Evolutionary conservation across 1,139 yeast genomes (phyloP).

Genomic region (Debaryomyces fabryi): DNA sequence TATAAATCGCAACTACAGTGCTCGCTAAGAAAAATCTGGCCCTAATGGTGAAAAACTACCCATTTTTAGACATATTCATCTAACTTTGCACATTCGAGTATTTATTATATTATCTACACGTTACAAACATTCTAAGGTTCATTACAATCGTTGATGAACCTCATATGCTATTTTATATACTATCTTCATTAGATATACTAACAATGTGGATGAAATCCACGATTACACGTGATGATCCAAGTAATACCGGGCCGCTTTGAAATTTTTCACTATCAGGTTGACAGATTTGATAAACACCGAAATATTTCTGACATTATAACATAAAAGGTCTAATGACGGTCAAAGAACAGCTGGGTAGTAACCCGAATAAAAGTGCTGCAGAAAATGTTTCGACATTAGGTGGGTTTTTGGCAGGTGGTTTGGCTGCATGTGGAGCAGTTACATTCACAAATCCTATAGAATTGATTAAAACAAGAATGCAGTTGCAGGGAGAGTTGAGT

Average conservation of each 20-base stretch:
- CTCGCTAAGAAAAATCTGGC: background rate
- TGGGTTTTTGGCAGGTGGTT: slow-evolving; percentile 89
- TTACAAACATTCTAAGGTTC: background rate
- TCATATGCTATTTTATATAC: background rate
- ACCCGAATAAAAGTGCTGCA: slow-evolving; percentile 35
- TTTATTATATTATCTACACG: background rate
- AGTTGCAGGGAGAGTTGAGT: slow-evolving; percentile 87
- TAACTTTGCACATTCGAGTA: background rate
- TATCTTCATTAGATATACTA: background rate
- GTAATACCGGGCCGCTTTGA: slow-evolving; percentile 7
- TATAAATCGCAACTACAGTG: slow-evolving; percentile 1
- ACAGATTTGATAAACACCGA: background rate
- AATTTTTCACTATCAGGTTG: slow-evolving; percentile 4
- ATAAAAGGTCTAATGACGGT: background rate
- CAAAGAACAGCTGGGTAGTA: background rate
- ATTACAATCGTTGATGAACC: background rate
- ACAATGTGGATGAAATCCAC: background rate
- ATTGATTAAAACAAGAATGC: slow-evolving; percentile 92
- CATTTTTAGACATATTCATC: background rate
- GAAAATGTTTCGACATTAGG: slow-evolving; percentile 68
- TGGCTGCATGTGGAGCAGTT: slow-evolving; percentile 98
- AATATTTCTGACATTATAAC: background rate
- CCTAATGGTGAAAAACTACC: background rate
- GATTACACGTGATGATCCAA: slow-evolving; percentile 3
- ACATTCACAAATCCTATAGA: slow-evolving; percentile 96